Conservation (phyloP, 139 green algal genomes). For the Haematococcus lacustris region DNA sequence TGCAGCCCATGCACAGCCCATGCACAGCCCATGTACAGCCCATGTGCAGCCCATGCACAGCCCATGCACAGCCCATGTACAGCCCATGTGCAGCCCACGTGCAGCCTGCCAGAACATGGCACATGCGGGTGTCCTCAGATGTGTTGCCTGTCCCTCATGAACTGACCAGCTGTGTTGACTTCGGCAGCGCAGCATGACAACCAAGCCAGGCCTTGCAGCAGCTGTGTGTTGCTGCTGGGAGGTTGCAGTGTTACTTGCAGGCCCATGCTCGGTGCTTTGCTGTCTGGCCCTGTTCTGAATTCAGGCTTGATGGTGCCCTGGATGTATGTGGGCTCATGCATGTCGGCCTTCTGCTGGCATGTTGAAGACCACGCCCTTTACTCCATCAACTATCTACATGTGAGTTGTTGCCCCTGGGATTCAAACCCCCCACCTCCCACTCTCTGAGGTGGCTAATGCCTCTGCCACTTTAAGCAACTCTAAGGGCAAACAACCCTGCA, state of each 20-base stretch:
- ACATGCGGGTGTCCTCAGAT: background rate
- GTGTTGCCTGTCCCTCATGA: background rate
- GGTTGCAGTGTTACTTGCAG: background rate
- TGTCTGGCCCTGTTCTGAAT: background rate
- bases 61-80: too few species aligned
- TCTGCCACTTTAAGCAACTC: too few species aligned
- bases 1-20: too few species aligned
- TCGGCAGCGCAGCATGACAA: too few species aligned
- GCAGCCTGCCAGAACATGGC: background rate
- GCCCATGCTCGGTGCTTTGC: background rate
- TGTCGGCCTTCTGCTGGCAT: conserved; percentile 77
- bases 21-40: too few species aligned
- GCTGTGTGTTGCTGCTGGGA: too few species aligned
- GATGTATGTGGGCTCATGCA: conserved; percentile 76
- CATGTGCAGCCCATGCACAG: too few species aligned
- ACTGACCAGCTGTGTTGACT: background rate
- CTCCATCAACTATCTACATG: conserved; percentile 88
- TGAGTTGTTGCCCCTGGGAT: too few species aligned
- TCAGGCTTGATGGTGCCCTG: conserved; percentile 70
- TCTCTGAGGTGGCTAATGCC: too few species aligned
- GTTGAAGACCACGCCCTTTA: conserved; percentile 91
- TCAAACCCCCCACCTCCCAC: too few species aligned
- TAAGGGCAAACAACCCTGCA: too few species aligned
- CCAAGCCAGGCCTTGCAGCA: background rate
- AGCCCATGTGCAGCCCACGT: too few species aligned